Evolutionary conservation across 1,284 basidiomycete genomes (phyloP).

Genomic region (Ustilago hordei): DNA sequence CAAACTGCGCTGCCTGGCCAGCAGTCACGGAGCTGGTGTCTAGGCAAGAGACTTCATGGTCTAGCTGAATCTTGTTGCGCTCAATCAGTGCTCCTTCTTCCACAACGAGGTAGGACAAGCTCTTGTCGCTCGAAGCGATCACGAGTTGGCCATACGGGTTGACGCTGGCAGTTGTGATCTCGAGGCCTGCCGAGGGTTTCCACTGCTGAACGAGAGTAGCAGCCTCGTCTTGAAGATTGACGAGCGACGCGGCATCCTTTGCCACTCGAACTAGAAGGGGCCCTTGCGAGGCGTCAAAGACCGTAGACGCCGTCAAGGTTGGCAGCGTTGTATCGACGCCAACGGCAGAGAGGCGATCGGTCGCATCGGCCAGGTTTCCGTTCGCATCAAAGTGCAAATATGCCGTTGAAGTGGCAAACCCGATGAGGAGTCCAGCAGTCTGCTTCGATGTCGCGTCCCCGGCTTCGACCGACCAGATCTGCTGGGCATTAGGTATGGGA

Average conservation of each 20-base stretch:
- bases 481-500: conserved; percentile 26
- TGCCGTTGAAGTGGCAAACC: conserved; percentile 32
- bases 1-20: conserved; percentile 50
- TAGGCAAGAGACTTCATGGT: conserved; percentile 63
- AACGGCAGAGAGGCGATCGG: conserved; percentile 15
- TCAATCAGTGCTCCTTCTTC: conserved; percentile 68
- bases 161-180: conserved; percentile 64
- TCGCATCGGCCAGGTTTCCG: conserved; percentile 41
- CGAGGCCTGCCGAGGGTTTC: conserved; percentile 17
- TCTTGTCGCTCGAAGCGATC: conserved; percentile 76
- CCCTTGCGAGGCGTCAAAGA: conserved; percentile 2
- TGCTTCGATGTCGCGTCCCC: conserved; percentile 12
- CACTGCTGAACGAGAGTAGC: conserved; percentile 16
- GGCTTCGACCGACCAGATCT: conserved; percentile 37
- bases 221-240: conserved; percentile 12
- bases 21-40: conserved; percentile 66
- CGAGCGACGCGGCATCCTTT: conserved; percentile 19
- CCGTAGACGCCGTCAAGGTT: conserved; percentile 21
- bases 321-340: conserved; percentile 15
- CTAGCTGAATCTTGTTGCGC: conserved; percentile 28
- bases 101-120: conserved; percentile 74
- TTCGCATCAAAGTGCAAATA: conserved; percentile 29
- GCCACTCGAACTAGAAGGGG: conserved; percentile 22
- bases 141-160: conserved; percentile 77
- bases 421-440: conserved; percentile 31